Base-by-base conservation (phyloP, 768 basidiomycete species). In the Mycena amicta region DNA sequence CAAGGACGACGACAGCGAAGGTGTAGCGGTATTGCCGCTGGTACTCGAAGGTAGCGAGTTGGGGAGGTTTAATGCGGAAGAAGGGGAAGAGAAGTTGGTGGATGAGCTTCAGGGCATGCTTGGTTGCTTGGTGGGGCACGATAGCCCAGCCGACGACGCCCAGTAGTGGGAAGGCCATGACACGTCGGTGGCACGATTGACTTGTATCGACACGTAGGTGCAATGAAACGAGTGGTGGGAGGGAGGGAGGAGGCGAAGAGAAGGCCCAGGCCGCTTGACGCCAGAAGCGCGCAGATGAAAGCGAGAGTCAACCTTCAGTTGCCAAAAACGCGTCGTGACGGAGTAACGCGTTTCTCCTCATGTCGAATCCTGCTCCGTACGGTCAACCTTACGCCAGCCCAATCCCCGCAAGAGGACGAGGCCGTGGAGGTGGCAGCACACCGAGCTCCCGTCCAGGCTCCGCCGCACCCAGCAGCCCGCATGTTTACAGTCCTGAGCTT, bases 141-240 rank as follows among this genome's bases (percentile, higher is more conserved):
- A 84, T 77, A 4, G 82, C 73, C 90, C 90, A 92, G 55, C 87
- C 88, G 18, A 78, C 71, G 18, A 89, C 70, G 53, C 80, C 76
- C 23, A 81, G 61, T 28, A 75, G 52, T 23, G 60, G 41, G 18
- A 56, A 6, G 22, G 25, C 63, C 63, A 64, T 64, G 4, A 37
- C 33, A 37, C 43, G 13, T 45, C 15, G 22, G 43, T 45, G 43
- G 43, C 43, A 45, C 43, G 8, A 45, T 6, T 37, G 33, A 37
- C 13, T 23, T 23, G 43, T 18, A 8, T 37, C 33, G 33, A 37
- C 33, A 18, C 8, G 8, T 37, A 18, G 18, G 33, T 45, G 43
- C 13, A 13, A 6, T 15, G 43, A 23, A 6, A 26, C 23, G 47
- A 28, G 6, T 28, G 26, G 47, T 4, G 11, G 22, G 25, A 22